These are phyloP conservation scores for Royoungia palumana DNA, from an alignment of 768 basidiomycete species.

Conservation along the genomic window DNA sequence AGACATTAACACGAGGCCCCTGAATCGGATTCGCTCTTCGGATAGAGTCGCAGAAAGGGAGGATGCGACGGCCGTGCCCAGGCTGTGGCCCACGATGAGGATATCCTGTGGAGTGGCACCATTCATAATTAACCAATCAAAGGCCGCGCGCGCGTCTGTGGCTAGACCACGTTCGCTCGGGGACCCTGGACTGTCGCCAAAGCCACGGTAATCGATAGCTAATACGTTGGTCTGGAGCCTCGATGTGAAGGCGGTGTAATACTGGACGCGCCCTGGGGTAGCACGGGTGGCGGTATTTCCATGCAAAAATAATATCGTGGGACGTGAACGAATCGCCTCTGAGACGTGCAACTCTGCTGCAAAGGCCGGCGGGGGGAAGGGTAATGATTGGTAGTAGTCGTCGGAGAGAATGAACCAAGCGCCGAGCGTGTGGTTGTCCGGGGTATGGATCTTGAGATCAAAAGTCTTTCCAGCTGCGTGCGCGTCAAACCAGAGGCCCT, in stretches of 20 bases:
- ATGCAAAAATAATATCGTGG: constrained; percentile 89
- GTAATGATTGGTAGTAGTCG: constrained; percentile 50
- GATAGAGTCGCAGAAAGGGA: constrained; percentile 48
- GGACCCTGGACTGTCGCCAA: constrained; percentile 76
- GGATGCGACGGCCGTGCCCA: constrained; percentile 79
- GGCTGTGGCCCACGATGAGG: constrained; percentile 79
- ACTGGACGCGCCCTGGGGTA: constrained; percentile 57
- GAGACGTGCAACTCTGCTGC: constrained; percentile 43
- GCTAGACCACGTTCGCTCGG: constrained; percentile 76
- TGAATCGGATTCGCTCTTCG: constrained; percentile 38
- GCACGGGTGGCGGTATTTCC: constrained; percentile 87
- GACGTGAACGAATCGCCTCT: constrained; percentile 52
- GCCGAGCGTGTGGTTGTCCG: constrained; percentile 78
- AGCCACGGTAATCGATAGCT: constrained; percentile 89
- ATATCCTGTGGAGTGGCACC: constrained; percentile 60
- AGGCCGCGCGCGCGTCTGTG: constrained; percentile 72
- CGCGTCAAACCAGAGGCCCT: not conserved
- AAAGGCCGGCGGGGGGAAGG: constrained; percentile 36
- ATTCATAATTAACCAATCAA: constrained; percentile 66
- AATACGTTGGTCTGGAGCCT: constrained; percentile 73
- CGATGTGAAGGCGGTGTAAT: constrained; percentile 64
- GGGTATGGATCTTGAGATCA: constrained; percentile 65
- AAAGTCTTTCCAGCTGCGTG: constrained; percentile 68
- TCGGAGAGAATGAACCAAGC: constrained; percentile 85
- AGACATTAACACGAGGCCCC: constrained; percentile 49